Evolutionary conservation across 2,329 filamentous ascomycete genomes (phyloP).

Genomic region (Cyclaneusma minus): DNA sequence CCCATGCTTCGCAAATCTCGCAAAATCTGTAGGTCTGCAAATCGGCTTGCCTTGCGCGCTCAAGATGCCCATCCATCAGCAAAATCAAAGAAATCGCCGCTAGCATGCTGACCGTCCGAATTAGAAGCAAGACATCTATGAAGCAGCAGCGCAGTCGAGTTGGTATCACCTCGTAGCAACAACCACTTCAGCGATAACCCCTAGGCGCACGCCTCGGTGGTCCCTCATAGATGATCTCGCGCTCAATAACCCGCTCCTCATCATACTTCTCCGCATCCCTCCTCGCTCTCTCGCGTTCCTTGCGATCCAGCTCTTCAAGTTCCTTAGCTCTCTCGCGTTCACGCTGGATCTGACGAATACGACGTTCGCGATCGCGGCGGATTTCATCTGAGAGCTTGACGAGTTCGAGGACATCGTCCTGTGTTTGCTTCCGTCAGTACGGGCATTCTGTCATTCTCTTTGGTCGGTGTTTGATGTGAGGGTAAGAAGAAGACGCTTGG

Average conservation of each 20-base stretch:
- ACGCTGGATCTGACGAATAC: conserved; percentile 37
- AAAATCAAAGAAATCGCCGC: too few relatives aligned
- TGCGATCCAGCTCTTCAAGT: conserved; percentile 33
- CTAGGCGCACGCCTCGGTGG: conserved; percentile 1
- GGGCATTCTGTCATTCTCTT: too few relatives aligned
- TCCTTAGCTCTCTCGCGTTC: conserved; percentile 40
- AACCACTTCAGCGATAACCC: too few relatives aligned
- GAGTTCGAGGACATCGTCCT: conserved; percentile 80
- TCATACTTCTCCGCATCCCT: conserved; percentile 24
- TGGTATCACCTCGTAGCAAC: too few relatives aligned
- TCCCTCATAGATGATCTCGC: conserved; percentile 48
- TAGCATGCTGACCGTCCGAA: too few relatives aligned
- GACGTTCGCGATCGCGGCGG: conserved; percentile 41
- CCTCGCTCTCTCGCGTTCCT: conserved; percentile 6
- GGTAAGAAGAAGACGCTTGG: conserved; percentile 1
- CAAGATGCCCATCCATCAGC: too few relatives aligned
- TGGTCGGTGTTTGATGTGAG: neutral
- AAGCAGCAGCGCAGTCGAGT: too few relatives aligned
- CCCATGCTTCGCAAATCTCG: too few relatives aligned
- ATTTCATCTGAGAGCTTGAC: conserved; percentile 75
- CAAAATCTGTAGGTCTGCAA: too few relatives aligned
- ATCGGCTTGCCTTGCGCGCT: too few relatives aligned
- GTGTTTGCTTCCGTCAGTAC: conserved; percentile 3
- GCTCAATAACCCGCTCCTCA: conserved; percentile 50
- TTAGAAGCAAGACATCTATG: too few relatives aligned